A percentile compares a stretch with the other conserved stretches of the same genome.
Evolutionary conservation across 768 basidiomycete genomes (phyloP).

Genomic region (Phylloporus sp.): DNA sequence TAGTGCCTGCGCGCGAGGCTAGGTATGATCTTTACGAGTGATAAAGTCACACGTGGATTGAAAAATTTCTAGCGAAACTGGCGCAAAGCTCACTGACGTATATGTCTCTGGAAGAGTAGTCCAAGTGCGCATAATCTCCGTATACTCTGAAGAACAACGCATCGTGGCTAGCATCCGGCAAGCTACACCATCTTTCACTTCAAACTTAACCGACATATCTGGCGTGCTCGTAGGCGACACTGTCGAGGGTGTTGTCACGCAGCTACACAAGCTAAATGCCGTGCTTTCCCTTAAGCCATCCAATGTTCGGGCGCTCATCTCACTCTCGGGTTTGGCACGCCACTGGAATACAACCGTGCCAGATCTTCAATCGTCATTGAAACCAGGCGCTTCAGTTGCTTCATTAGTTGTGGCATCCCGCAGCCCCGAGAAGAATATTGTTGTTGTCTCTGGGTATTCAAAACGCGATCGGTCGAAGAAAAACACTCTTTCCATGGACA

Average conservation of each 20-base stretch:
- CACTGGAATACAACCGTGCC: constrained; percentile 61
- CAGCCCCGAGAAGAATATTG: constrained; percentile 79
- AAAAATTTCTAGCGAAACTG: constrained; percentile 55
- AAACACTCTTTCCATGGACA: constrained; percentile 57
- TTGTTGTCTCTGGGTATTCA: constrained; percentile 76
- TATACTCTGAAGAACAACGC: constrained; percentile 54
- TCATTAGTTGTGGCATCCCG: constrained; percentile 88
- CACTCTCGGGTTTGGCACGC: constrained; percentile 83
- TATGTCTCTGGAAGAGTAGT: constrained; percentile 82
- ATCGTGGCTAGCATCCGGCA: constrained; percentile 87
- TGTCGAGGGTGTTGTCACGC: constrained; percentile 66
- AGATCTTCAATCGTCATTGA: constrained; percentile 60
- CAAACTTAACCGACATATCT: constrained; percentile 58
- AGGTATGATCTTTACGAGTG: constrained; percentile 49
- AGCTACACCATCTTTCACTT: constrained; percentile 51
- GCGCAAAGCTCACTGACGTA: constrained; percentile 51
- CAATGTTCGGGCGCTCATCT: constrained; percentile 74
- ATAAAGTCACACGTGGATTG: not conserved
- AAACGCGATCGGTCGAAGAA: constrained; percentile 53
- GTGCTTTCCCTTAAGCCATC: constrained; percentile 70
- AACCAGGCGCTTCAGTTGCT: constrained; percentile 64
- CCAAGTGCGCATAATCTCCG: constrained; percentile 71
- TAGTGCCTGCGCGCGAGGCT: constrained; percentile 76
- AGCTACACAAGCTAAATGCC: constrained; percentile 83
- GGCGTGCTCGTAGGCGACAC: constrained; percentile 73